Percentiles rank a stretch among this genome's conserved stretches.
Conservation (phyloP, 768 basidiomycete species). For the Lactarius vividus region DNA sequence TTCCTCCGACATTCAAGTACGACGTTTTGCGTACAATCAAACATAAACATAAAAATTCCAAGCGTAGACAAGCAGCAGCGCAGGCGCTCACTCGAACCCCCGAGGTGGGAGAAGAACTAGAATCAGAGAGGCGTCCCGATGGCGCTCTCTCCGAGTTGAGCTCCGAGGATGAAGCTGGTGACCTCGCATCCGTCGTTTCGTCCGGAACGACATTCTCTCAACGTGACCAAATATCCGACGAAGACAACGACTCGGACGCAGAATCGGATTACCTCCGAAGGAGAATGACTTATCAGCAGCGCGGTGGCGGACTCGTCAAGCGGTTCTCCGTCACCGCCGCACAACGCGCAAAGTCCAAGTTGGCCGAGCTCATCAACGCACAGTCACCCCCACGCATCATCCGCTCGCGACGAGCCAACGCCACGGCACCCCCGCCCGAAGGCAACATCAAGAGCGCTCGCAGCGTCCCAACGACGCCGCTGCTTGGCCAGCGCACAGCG, state of each 20-base stretch:
- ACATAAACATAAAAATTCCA: slow-evolving; percentile 43
- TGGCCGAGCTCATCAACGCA: slow-evolving; percentile 20
- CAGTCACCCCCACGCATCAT: slow-evolving; percentile 10
- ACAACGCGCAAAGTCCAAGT: slow-evolving; percentile 27
- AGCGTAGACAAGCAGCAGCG: slow-evolving; percentile 33
- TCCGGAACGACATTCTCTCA: slow-evolving; percentile 45
- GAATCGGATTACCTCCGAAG: slow-evolving; percentile 22
- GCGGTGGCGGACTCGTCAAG: slow-evolving; percentile 22
- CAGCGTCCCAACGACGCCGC: slow-evolving; percentile 22
- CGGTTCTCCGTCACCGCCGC: slow-evolving; percentile 27
- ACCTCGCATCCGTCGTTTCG: slow-evolving; percentile 54
- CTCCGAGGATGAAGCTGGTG: slow-evolving; percentile 41
- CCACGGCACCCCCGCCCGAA: background rate
- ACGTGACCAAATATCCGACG: slow-evolving; percentile 17
- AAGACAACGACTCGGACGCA: slow-evolving; percentile 28
- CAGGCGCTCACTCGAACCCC: background rate
- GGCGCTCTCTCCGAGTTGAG: slow-evolving; percentile 13
- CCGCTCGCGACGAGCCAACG: slow-evolving; percentile 12
- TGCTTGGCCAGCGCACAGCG: slow-evolving; percentile 4
- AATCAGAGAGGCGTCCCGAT: slow-evolving; percentile 36
- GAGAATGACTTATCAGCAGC: slow-evolving; percentile 15
- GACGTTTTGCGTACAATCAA: slow-evolving; percentile 66
- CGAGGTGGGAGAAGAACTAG: slow-evolving; percentile 32
- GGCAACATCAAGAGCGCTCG: background rate
- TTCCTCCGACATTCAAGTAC: slow-evolving; percentile 94